A percentile compares a stretch with the other conserved stretches of the same genome.
Conservation (phyloP, 75 land plant species). For the Picea glauca region DNA sequence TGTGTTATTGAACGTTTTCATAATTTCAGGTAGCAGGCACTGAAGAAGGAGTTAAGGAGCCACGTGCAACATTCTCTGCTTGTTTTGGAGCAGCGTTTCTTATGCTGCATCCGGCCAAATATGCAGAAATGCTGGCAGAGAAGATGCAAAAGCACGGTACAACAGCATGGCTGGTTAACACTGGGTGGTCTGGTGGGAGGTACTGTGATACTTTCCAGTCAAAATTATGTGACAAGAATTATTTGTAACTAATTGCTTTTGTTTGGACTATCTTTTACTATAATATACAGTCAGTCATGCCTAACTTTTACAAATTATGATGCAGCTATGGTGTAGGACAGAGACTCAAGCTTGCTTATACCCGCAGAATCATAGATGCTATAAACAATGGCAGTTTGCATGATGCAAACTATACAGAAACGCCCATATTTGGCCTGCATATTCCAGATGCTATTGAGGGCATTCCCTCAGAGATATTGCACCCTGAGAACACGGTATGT, state of each 20-base stretch:
- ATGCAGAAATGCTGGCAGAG: constrained; percentile 29
- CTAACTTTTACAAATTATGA: neutral
- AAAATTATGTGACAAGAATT: neutral
- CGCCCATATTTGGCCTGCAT: constrained; percentile 20
- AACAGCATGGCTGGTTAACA: constrained; percentile 27
- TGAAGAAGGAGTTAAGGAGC: constrained; percentile 26
- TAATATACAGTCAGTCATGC: neutral
- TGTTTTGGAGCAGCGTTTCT: constrained; percentile 28
- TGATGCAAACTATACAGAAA: constrained; percentile 14
- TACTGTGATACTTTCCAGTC: neutral
- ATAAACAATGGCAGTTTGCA: constrained; percentile 24
- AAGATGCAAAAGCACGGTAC: constrained; percentile 26
- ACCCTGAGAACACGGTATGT: constrained; percentile 24
- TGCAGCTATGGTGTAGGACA: constrained; percentile 26
- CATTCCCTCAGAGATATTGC: constrained; percentile 21
- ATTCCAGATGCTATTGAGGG: constrained; percentile 24
- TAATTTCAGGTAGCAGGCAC: constrained; percentile 20
- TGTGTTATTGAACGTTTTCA: neutral
- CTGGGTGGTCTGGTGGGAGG: constrained; percentile 31
- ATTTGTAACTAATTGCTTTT: neutral
- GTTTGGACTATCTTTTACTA: neutral
- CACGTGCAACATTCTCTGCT: constrained; percentile 22
- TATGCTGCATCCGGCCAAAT: constrained; percentile 26
- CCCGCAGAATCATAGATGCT: constrained; percentile 22
- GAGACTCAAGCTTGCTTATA: constrained; percentile 29